Base-by-base conservation (phyloP, 805 yeast genomes). In the Kazachstania kunashirensis region DNA sequence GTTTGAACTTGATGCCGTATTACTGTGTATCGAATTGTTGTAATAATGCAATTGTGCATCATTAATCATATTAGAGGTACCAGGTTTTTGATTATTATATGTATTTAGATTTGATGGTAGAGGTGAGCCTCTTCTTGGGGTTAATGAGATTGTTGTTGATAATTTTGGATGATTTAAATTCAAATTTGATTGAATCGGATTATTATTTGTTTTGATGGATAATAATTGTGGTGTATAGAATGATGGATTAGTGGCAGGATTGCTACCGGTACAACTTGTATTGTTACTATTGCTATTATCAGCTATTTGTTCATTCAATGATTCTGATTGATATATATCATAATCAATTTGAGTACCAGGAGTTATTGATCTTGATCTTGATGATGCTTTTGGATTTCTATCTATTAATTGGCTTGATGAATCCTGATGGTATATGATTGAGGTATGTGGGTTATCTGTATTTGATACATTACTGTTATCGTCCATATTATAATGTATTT, bases 101-200 rank as follows among this genome's bases (percentile, higher is more conserved):
- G 21, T 29, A 19, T 34, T 18, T 21, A 36, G 29, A 12, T 31
- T 25, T 28, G 30, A 24, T 17, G 37, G 41, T 2, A 81, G 76
- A 1, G 81, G 76, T 5, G 76, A 61, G 23, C 70, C 75, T 41
- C 79, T 58, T 48, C 78, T 62, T 12, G 82, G 82, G 1, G 80
- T 56, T 13, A 50, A 38, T 4, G 51, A 47, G n/a, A 72, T 28
- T 27, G 52, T 46, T 3, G 57, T 46, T 31, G 45, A 49, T 19
- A 52, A 24, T 41, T 49, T 58, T 11, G 57, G 51, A 17, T 45
- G 30, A 11, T 41, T 36, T 4, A 41, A 13, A 13, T 19, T 30
- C 5, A 30, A 7, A 30, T 20, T 30, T 4, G 25, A 13, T 9
- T 19, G n/a, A 12, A 13, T 13, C 10, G 33, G 20, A 10, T 17